These are phyloP conservation scores for Geoglossum glabrum DNA, from an alignment of 495 filamentous ascomycete genomes.

Conservation along the genomic window DNA sequence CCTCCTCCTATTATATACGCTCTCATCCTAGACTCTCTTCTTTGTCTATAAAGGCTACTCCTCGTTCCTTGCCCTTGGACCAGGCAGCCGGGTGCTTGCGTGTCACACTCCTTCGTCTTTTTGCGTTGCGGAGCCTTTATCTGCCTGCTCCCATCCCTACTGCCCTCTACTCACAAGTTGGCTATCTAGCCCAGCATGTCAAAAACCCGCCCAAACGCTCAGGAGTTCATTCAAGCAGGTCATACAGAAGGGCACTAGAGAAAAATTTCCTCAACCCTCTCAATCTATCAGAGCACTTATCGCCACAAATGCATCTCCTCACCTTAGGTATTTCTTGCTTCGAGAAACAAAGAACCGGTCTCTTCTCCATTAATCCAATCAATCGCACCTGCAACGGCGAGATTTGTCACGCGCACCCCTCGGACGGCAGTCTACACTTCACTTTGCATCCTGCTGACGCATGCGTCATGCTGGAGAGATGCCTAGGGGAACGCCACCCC, in stretches of 20 bases:
- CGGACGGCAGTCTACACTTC: constrained; percentile 57
- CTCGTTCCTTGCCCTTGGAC: constrained; percentile 56
- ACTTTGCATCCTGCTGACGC: constrained; percentile 62
- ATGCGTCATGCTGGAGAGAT: constrained; percentile 49
- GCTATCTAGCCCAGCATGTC: constrained; percentile 22
- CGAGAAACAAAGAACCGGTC: constrained; percentile 56
- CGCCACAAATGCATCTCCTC: not conserved
- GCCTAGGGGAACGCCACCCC: constrained; percentile 78
- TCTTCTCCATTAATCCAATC: constrained; percentile 39
- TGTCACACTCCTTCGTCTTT: constrained; percentile 35
- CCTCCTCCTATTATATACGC: not conserved
- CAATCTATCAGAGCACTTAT: not conserved
- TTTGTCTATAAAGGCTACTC: constrained; percentile 54
- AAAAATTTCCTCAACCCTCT: not conserved
- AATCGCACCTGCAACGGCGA: constrained; percentile 54
- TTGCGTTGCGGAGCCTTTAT: constrained; percentile 38
- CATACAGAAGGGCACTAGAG: constrained; percentile 27
- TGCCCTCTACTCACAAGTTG: constrained; percentile 21
- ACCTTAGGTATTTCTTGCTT: constrained; percentile 45
- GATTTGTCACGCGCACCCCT: constrained; percentile 58
- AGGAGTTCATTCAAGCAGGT: constrained; percentile 45
- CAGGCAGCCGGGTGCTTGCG: constrained; percentile 60
- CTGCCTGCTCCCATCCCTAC: constrained; percentile 15
- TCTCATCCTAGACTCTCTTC: constrained; percentile 14
- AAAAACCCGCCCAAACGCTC: constrained; percentile 32